A percentile compares a stretch with the other conserved stretches of the same genome.
Evolutionary conservation across 176 grass and related monocot genomes (phyloP).

Genomic region (Juncus inflexus): DNA sequence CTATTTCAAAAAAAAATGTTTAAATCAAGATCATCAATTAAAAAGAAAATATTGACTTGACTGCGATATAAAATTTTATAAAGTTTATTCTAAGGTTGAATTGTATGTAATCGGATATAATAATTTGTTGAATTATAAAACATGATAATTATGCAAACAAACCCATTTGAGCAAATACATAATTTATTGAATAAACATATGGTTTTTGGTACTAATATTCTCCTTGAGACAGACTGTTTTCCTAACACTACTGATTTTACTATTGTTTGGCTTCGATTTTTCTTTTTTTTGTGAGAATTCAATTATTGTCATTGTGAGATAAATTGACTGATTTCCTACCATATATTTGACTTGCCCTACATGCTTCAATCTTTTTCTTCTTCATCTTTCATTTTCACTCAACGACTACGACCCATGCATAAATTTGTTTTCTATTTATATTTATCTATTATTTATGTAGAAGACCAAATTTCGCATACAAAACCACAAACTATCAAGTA

Average conservation of each 20-base stretch:
- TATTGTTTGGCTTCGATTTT: not conserved
- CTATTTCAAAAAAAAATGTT: conserved; percentile 1
- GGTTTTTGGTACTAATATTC: conserved; percentile 35
- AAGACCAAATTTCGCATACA: no score
- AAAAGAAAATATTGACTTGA: no score
- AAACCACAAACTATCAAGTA: no score
- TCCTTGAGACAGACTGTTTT: conserved; percentile 36
- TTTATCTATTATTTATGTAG: no score
- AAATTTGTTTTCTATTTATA: no score
- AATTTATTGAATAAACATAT: conserved; percentile 31
- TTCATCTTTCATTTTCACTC: not conserved
- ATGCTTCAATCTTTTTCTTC: conserved; percentile 13
- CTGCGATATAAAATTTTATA: no score
- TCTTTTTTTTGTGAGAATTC: conserved; percentile 16
- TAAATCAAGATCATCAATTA: no score
- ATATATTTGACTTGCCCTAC: conserved; percentile 44
- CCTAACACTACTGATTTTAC: conserved; percentile 16
- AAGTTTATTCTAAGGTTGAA: no score
- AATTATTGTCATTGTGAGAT: conserved; percentile 31
- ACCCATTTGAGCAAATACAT: not conserved
- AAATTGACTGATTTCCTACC: conserved; percentile 68
- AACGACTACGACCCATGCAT: no score
- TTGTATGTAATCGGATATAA: no score
- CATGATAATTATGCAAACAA: not conserved
- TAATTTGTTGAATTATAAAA: no score